Conservation (phyloP, 2,329 filamentous ascomycete genomes). For the Botrytis squamosa region DNA sequence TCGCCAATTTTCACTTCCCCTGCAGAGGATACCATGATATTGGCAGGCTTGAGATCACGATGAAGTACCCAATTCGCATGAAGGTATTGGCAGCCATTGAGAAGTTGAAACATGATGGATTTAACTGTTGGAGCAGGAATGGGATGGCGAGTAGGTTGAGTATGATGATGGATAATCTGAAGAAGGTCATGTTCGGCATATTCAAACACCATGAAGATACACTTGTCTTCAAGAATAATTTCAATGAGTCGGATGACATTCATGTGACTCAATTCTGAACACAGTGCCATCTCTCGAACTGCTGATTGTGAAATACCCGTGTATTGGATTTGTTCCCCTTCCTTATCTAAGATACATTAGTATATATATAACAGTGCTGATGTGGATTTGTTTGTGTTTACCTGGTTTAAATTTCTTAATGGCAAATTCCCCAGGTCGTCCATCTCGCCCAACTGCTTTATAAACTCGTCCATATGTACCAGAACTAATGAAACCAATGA, state of each 20-base stretch:
- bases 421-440: conserved; percentile 79
- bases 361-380: not conserved
- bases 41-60: conserved; percentile 93
- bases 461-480: conserved; percentile 98
- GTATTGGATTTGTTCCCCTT: conserved; percentile 91
- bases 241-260: conserved; percentile 92
- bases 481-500: conserved; percentile 96
- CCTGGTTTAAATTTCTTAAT: conserved; percentile 80
- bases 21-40: conserved; percentile 93
- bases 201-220: conserved; percentile 99
- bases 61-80: conserved; percentile 97
- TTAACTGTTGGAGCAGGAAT: conserved; percentile 88
- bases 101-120: conserved; percentile 91
- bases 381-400: conserved; percentile 22
- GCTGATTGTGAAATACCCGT: conserved; percentile 97
- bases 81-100: conserved; percentile 92
- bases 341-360: conserved; percentile 64
- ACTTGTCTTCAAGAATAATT: conserved; percentile 97
- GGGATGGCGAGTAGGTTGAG: conserved; percentile 76
- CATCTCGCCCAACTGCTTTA: conserved; percentile 80
- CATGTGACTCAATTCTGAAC: conserved; percentile 82
- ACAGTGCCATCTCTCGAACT: conserved; percentile 95
- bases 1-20: conserved; percentile 96
- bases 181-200: conserved; percentile 97
- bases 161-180: conserved; percentile 98